Evolutionary conservation across 441 rosid species (phyloP), one percentile per base, ranked within the genome.

Genomic region (Dalechampia spathulata): DNA sequence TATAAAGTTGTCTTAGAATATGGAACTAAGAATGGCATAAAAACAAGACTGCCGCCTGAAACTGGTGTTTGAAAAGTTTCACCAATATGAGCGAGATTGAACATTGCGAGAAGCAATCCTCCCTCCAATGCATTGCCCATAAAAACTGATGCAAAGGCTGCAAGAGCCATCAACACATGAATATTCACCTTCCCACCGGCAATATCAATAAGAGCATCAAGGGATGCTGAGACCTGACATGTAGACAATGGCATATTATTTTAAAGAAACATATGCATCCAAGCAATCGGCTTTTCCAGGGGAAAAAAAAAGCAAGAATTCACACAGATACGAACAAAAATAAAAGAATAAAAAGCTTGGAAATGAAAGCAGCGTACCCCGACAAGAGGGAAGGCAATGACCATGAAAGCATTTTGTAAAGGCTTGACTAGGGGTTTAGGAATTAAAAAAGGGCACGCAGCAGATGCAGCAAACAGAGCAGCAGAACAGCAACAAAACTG

Each of bases 51-150:
- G 11, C 43, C 27, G 49, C 50, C 13, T 38, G 63, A 17, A 42
- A 55, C 27, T 22, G 21, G 61, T 30, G 5, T 49, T 11, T 48
- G 54, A 7, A 60, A 70, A 62, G 39, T 38, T 46, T 55, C 67
- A 89, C 96, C 95, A 16, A 93, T 87, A 64, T 89, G 99, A 75
- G 99, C 95, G 71, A 93, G 77, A 81, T 90, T 93, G 72, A 93
- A 90, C 99, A 93, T 93, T 7, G 89, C 93, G 20, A 93, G 85
- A 72, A 93, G 97, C 56, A 93, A 67, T 22, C 99, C 92, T 73
- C 96, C 97, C 85, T 92, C 97, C 71, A 89, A 68, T 27, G 88
- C 67, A 54, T 83, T 92, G 3, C 96, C 97, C 96, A 89, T 89
- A 74, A 92, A 83, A 16, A 84, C 65, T 12, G 97, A 92, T 17